Evolutionary conservation across 116 monocot genomes (phyloP), one percentile per base, ranked within the genome.

Genomic region (Dioscorea cayenensis): DNA sequence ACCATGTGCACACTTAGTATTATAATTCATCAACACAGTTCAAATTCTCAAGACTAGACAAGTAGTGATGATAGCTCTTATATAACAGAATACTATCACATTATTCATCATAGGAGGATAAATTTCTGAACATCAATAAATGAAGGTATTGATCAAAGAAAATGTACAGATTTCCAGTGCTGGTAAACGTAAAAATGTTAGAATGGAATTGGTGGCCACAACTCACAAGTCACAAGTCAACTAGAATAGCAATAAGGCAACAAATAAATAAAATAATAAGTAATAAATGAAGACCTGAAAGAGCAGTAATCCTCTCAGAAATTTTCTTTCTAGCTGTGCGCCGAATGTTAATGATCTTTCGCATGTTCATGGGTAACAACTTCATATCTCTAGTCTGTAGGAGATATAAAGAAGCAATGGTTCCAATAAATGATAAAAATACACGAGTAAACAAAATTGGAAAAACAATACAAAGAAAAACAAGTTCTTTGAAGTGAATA

Each of bases 361-460:
- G 84, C 23, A 73, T 70, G 48, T 16, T 59, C 60, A 50, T 66
- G 21, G 90, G 88, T 27, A 97, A 67, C 68, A 93, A 63, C 71
- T 84, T 93, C 76, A 88, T 48, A 60, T 93, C 97, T 51, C 94
- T 90, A 32, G 86, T 76, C 97, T 96, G 70, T 66, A 29, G 7
- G 65, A 63, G 32, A 49, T 29, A 10, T 62, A 20, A 60, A 21
- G 17, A 64, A 32, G 6, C 23, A 19, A 14, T 55, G 7, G n/a
- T 59, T 59, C 21, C 62, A 62, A 62, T 22, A 27, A 3, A 22
- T 23, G 62, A 62, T 23, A 7, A 12, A 23, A 23, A 62, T 20
- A 11, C 12, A 62, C 25, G 28, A 27, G 43, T 25, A 20, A 7
- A 63, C 10, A 2, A 25, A 21, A 32, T 17, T 10, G 55, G 55